phyloP scores from a whole-genome alignment of 805 yeast genomes.

The Starmerella sp. region DNA sequence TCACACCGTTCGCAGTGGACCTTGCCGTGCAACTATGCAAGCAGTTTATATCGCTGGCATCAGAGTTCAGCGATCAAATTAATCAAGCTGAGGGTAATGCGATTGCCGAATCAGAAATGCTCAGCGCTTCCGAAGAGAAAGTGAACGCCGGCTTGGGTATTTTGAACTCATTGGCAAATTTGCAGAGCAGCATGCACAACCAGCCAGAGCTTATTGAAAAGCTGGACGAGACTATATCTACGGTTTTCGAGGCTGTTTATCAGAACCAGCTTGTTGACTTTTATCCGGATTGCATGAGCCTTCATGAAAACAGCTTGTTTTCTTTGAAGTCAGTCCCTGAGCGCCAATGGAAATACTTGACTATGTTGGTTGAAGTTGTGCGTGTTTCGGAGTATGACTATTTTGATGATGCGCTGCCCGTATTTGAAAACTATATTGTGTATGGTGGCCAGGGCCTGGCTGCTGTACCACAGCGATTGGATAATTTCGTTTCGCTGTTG shows the following conservation, averaged over 20 bases:
- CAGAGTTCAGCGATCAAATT: constrained; percentile 47
- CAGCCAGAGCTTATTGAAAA: constrained; percentile 52
- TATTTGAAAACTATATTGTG: constrained; percentile 62
- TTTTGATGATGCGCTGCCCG: constrained; percentile 64
- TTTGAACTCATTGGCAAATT: constrained; percentile 69
- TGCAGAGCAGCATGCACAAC: constrained; percentile 71
- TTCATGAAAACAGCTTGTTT: constrained; percentile 59
- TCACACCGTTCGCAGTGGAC: constrained; percentile 83
- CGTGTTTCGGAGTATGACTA: constrained; percentile 42
- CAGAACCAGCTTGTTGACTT: constrained; percentile 59
- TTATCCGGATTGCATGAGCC: constrained; percentile 63
- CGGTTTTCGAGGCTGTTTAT: constrained; percentile 59
- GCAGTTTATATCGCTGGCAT: constrained; percentile 61
- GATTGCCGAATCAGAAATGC: constrained; percentile 26
- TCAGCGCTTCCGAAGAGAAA: constrained; percentile 47
- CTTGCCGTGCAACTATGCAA: constrained; percentile 44
- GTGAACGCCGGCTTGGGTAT: constrained; percentile 74
- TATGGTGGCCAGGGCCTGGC: constrained; percentile 44
- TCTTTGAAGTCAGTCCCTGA: constrained; percentile 51
- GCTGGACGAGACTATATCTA: constrained; percentile 57
- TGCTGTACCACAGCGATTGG: constrained; percentile 31
- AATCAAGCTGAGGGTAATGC: constrained; percentile 23
- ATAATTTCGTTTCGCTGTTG: constrained; percentile 38
- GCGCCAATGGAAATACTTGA: constrained; percentile 63
- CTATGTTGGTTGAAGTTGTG: constrained; percentile 34